phyloP scores from a whole-genome alignment of 2,329 filamentous ascomycete genomes.

The Ophiostoma populinum region DNA sequence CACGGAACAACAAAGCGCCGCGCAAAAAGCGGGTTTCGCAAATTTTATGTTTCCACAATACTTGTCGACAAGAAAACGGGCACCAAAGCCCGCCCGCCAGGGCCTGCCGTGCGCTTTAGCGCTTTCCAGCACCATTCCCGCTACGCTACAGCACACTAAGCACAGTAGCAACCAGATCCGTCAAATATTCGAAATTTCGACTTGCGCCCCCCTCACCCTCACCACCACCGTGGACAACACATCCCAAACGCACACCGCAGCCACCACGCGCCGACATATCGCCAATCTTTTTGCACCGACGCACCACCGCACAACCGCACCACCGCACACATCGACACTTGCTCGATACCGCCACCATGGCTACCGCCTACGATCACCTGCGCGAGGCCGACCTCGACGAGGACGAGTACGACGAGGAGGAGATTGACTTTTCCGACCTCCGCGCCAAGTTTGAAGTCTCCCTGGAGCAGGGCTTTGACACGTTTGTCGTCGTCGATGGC shows the following conservation, averaged over 20 bases:
- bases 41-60: not conserved
- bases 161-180: no score
- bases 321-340: not conserved
- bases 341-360: constrained; percentile 45
- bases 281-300: no score
- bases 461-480: constrained; percentile 87
- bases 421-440: constrained; percentile 90
- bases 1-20: not conserved
- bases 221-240: no score
- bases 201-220: no score
- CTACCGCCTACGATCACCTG: constrained; percentile 81
- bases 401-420: constrained; percentile 77
- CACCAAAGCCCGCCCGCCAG: no score
- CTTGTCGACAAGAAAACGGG: not conserved
- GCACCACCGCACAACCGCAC: no score
- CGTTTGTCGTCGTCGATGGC: constrained; percentile 91
- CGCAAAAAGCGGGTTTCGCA: not conserved
- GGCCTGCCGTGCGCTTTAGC: no score
- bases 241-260: no score
- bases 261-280: no score
- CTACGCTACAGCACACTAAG: no score
- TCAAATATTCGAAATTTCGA: no score
- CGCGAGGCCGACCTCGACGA: constrained; percentile 76
- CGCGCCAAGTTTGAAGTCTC: constrained; percentile 90
- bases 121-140: no score